Base-by-base conservation (phyloP, 192 early-diverging fungal genomes). In the Coemansia aciculifera region DNA sequence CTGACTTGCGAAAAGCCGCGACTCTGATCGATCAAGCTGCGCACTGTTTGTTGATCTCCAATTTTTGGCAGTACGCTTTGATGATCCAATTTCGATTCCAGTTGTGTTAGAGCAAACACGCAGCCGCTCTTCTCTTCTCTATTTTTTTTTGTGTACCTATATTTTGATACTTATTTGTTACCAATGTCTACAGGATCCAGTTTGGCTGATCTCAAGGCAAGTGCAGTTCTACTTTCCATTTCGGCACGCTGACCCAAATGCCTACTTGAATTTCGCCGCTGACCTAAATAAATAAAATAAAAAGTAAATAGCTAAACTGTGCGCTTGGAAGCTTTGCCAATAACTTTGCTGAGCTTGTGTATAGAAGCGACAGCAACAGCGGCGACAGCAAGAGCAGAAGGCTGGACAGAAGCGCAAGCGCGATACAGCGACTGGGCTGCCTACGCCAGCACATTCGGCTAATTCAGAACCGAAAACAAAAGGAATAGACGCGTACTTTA, bases 11-110 rank as follows among this genome's bases (percentile, higher is more conserved):
- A 59, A 21, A 59, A 37, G 15, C 57, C 57, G 0, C 17, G 34
- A 7, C 57, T 59, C 1, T 59, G 34, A 37, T 37, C 34, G 13
- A 27, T 34, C 54, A 57, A 57, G 17, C 76, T 89, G 9, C 89
- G 90, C 65, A 89, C 88, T 65, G 89, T 89, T 74, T 88, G 89
- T 39, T 32, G 9, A 39, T 39, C 1, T 32, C 73, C 90, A 27
- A 89, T 51, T 48, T 21, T 9, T 43, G 9, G n/a, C n/a, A n/a
- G n/a, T n/a, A n/a, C n/a, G n/a, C n/a, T 89, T 89, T 74, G 89
- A 91, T 66, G 90, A 89, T 43, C 71, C 89, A 21, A 89, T 51
- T 51, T 24, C 5, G n/a, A 48, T 5, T 48, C n/a, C n/a, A n/a
- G n/a, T 17, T 46, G 0, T 46, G 48, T 2, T 23, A 3, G 27